Conservation (phyloP, 2,329 filamentous ascomycete species). For the Nemania sp. region DNA sequence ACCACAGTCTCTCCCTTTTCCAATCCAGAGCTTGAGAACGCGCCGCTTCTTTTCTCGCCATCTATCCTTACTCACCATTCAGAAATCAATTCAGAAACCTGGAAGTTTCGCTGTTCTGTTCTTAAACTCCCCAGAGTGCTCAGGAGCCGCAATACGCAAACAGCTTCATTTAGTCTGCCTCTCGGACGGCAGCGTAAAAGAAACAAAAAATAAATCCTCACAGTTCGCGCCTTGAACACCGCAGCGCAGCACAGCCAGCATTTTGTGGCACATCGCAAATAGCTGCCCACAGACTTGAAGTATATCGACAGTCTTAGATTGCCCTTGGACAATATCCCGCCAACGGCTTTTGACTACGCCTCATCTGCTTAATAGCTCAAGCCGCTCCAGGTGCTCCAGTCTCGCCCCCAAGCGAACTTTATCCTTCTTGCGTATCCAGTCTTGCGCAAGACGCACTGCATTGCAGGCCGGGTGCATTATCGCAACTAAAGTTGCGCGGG, state of each 20-base stretch:
- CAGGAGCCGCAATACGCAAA: background rate
- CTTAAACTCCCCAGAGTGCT: conserved; percentile 24
- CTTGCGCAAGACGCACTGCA: conserved; percentile 3
- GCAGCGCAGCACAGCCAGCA: conserved; percentile 26
- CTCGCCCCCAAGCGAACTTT: background rate
- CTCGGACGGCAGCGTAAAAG: background rate
- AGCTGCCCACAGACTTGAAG: background rate
- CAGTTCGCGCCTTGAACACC: too few relatives aligned
- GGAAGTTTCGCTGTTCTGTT: conserved; percentile 42
- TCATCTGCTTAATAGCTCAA: conserved; percentile 25
- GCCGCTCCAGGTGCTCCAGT: conserved; percentile 5
- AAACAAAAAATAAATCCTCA: too few relatives aligned
- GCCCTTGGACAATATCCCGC: background rate
- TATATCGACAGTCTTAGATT: conserved; percentile 24
- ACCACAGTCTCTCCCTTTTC: conserved; percentile 34
- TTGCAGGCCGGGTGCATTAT: conserved; percentile 15
- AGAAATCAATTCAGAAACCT: conserved; percentile 37
- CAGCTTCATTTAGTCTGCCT: background rate
- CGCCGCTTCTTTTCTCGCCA: conserved; percentile 19
- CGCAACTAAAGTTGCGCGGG: conserved; percentile 9
- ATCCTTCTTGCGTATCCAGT: background rate
- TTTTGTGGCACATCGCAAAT: conserved; percentile 3
- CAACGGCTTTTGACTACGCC: conserved; percentile 27
- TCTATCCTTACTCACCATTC: conserved; percentile 29
- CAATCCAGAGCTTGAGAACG: conserved; percentile 18